Evolutionary conservation across 805 yeast genomes (phyloP).

Genomic region (Saccharomyces eubayanus): DNA sequence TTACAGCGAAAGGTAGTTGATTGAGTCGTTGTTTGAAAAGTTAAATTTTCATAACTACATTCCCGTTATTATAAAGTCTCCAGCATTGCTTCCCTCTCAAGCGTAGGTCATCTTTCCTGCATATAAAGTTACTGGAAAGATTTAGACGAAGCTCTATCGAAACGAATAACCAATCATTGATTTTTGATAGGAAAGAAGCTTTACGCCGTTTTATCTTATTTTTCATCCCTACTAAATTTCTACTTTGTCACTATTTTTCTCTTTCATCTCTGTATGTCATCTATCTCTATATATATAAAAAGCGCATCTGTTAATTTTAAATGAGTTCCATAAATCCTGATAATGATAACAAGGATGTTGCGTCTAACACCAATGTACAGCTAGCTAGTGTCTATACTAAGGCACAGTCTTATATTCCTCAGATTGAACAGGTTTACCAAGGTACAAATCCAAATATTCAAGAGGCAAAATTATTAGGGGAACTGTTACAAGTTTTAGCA

Average conservation of each 20-base stretch:
- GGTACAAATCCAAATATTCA: constrained; percentile 20
- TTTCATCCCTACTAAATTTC: not conserved
- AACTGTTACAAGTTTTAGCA: constrained; percentile 33
- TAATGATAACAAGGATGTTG: not conserved
- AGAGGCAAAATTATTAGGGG: constrained; percentile 31
- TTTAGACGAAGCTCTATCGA: not conserved
- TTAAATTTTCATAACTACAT: not conserved
- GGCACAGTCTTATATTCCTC: constrained; percentile 16
- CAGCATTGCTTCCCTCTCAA: not conserved
- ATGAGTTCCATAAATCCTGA: not conserved
- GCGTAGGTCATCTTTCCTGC: not conserved
- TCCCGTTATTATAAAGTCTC: not conserved
- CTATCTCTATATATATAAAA: not conserved
- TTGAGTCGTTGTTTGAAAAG: not conserved
- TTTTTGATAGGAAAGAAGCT: not conserved
- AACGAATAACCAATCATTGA: not conserved
- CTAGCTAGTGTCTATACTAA: constrained; percentile 1
- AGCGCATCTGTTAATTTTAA: not conserved
- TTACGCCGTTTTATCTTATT: not conserved
- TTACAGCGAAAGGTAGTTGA: not conserved
- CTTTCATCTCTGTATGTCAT: not conserved
- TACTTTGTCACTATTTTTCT: not conserved
- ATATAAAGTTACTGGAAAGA: not conserved
- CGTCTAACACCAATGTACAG: not conserved
- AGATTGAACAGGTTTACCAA: constrained; percentile 25